A percentile compares a stretch with the other conserved stretches of the same genome.
These are phyloP conservation scores for Pharus latifolius DNA, from an alignment of 176 grass and related monocot genomes.

Conservation along the genomic window DNA sequence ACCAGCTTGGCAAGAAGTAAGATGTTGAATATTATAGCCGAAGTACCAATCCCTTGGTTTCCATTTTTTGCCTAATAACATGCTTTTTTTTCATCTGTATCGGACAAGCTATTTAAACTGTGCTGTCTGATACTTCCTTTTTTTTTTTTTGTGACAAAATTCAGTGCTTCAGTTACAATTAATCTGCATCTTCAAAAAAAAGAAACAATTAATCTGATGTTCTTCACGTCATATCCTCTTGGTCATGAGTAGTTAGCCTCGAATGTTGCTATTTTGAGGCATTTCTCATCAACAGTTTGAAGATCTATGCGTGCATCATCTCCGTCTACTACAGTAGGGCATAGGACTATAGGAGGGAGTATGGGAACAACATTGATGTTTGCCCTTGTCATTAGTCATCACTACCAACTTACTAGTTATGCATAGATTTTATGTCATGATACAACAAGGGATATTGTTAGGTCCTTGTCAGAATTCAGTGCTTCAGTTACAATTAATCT, in stretches of 20 bases:
- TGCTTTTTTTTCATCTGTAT: neutral
- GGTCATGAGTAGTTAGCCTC: neutral
- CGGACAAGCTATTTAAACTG: neutral
- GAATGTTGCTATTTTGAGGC: neutral
- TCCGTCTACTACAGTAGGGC: neutral
- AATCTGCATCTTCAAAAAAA: too few species aligned
- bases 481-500: too few species aligned
- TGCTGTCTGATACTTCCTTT: neutral
- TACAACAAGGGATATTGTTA: conserved; percentile 10
- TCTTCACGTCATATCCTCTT: neutral
- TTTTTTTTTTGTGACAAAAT: neutral
- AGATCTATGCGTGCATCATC: neutral
- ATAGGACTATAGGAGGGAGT: neutral
- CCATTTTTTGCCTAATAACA: neutral
- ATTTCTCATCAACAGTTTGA: neutral
- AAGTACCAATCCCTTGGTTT: neutral
- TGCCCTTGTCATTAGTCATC: neutral
- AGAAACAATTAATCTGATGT: neutral
- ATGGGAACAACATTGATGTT: conserved; percentile 2
- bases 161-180: too few species aligned
- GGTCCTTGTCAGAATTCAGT: conserved; percentile 19
- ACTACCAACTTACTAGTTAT: conserved; percentile 4
- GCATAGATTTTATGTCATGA: conserved; percentile 6
- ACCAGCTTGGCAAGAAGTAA: neutral
- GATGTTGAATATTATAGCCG: neutral